Percentiles rank a stretch among this genome's conserved stretches.
phyloP scores from a whole-genome alignment of 2,329 filamentous ascomycete species.

The Ophiostoma angusticollis region DNA sequence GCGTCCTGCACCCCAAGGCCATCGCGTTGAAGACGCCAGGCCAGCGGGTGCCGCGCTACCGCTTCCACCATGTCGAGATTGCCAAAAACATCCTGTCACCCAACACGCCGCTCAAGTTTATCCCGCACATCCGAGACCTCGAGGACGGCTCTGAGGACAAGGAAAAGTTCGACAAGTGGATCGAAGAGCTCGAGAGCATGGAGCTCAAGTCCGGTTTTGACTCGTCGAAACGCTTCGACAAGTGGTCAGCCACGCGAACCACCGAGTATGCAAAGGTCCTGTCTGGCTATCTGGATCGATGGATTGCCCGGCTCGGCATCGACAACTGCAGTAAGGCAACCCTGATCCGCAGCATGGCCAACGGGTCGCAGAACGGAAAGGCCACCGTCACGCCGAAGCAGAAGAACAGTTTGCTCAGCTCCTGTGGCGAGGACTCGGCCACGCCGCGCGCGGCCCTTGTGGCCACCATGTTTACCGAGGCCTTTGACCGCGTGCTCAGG shows the following conservation, averaged over 20 bases:
- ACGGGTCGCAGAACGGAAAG: conserved; percentile 30
- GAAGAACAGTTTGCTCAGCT: conserved; percentile 37
- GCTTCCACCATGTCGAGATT: conserved; percentile 48
- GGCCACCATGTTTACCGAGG: conserved; percentile 40
- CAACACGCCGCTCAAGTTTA: conserved; percentile 47
- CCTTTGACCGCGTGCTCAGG: conserved; percentile 44
- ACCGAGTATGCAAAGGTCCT: conserved; percentile 39
- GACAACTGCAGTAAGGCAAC: conserved; percentile 39
- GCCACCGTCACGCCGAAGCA: conserved; percentile 42
- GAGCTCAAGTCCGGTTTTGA: conserved; percentile 46
- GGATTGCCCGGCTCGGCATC: conserved; percentile 37
- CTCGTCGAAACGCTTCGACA: conserved; percentile 38
- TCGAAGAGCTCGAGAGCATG: conserved; percentile 44
- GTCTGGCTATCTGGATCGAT: conserved; percentile 40
- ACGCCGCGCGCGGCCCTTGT: conserved; percentile 28
- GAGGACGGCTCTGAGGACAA: conserved; percentile 39
- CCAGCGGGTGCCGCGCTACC: conserved; percentile 42
- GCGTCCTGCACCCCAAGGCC: conserved; percentile 18
- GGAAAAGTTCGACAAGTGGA: conserved; percentile 40
- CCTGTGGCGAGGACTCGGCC: conserved; percentile 27
- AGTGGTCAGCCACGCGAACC: conserved; percentile 34
- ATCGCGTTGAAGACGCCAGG: conserved; percentile 36
- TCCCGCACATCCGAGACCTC: conserved; percentile 45
- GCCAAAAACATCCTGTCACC: conserved; percentile 46
- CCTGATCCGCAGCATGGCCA: conserved; percentile 41